Base-by-base conservation (phyloP, 208 protist genomes). In the Angomonas deanei region DNA sequence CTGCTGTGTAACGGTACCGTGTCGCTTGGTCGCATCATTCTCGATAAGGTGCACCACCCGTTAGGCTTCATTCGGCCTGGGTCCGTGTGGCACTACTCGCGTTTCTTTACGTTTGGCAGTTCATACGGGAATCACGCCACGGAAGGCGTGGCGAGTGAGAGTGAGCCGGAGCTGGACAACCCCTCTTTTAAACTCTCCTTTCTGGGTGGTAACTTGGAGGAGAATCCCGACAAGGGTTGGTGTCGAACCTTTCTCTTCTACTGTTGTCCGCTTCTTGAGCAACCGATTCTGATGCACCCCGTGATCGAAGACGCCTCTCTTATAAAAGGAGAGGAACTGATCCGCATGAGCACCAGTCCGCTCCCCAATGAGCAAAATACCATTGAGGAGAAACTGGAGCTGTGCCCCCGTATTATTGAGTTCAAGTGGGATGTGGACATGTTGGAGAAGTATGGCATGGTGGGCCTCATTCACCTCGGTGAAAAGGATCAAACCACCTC, bases 51-150 rank as follows among this genome's bases (percentile, higher is more conserved):
- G 10, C 57, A 73, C 57, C 59, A 69, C 46, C 72, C 62, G 8
- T 52, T 63, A 13, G 72, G 67, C 27, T 78, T 78, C 36, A 65
- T 78, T 33, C 55, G 72, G 1, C 61, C 72, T 2, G 72, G 66
- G 17, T 78, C 72, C 2, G 72, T 78, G 28, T 78, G 72, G 72
- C 72, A 78, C 59, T 78, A 78, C 58, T 78, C 72, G 2, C 59
- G 66, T 36, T 72, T 69, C 23, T 46, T 61, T n/a, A 55, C 53
- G 24, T 50, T 50, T 50, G 42, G 42, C n/a, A n/a, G n/a, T n/a
- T n/a, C n/a, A n/a, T n/a, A n/a, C n/a, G n/a, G n/a, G n/a, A n/a
- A n/a, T n/a, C n/a, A n/a, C n/a, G n/a, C n/a, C n/a, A n/a, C n/a
- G n/a, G n/a, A n/a, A n/a, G n/a, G n/a, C 42, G 42, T 19, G 3